A percentile compares a stretch with the other conserved stretches of the same genome.
These are phyloP conservation scores for Trypanosoma avium DNA, from an alignment of 208 protist species.

Conservation along the genomic window DNA sequence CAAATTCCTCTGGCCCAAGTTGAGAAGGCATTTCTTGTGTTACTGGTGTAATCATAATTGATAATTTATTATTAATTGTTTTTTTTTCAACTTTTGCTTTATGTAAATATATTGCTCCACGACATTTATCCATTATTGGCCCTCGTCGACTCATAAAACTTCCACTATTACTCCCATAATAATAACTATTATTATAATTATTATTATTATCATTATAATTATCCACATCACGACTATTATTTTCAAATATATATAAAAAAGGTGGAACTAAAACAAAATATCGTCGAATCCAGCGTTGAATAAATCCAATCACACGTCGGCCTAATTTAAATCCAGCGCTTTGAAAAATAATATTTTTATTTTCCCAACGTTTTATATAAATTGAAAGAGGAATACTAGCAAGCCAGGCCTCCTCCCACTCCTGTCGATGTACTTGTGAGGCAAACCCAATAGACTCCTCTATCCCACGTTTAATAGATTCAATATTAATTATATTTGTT, in stretches of 20 bases:
- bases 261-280: constrained; percentile 12
- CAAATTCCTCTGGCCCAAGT: neutral
- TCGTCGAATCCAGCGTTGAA: constrained; percentile 8
- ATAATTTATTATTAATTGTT: neutral
- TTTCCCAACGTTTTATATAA: neutral
- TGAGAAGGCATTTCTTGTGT: neutral
- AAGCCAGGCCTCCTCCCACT: constrained; percentile 16
- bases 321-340: neutral
- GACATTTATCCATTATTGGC: neutral
- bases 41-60: constrained; percentile 10
- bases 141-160: no score
- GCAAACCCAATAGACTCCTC: neutral
- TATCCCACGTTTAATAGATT: neutral
- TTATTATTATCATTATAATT: no score
- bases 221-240: no score
- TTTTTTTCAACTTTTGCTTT: constrained; percentile 9
- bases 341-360: neutral
- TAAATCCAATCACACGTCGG: neutral
- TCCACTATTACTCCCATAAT: no score
- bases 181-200: no score
- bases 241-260: constrained; percentile 17
- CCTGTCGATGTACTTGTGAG: neutral
- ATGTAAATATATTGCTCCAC: constrained; percentile 7
- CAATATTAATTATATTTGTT: neutral
- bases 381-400: neutral